Evolutionary conservation across 164 flowering plant species (phyloP).

Genomic region (Chloranthus sessilifolius): DNA sequence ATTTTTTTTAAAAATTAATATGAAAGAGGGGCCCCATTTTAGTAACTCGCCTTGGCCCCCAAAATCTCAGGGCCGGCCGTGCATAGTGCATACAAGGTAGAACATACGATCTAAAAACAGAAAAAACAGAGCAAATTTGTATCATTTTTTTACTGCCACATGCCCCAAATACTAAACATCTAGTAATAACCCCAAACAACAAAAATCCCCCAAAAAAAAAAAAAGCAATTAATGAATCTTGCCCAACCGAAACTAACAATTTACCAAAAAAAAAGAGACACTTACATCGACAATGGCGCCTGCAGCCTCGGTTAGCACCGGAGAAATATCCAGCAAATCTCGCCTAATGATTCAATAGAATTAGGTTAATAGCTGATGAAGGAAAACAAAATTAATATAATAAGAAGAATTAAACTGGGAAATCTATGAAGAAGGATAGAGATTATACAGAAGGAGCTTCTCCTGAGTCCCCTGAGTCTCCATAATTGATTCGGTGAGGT

Average conservation of each 20-base stretch:
- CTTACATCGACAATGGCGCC: slow-evolving; percentile 94
- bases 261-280: neutral
- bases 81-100: too few relatives aligned
- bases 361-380: neutral
- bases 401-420: neutral
- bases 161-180: too few relatives aligned
- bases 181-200: too few relatives aligned
- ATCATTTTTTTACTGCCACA: too few relatives aligned
- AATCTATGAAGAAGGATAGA: neutral
- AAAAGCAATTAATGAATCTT: neutral
- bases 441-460: slow-evolving; percentile 80
- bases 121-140: too few relatives aligned
- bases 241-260: neutral
- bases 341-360: slow-evolving; percentile 33
- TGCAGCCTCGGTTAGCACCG: slow-evolving; percentile 81
- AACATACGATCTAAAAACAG: too few relatives aligned
- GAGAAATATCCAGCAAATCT: slow-evolving; percentile 90
- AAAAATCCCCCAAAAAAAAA: too few relatives aligned
- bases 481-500: slow-evolving; percentile 61
- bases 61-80: too few relatives aligned
- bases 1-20: too few relatives aligned
- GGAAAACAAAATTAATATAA: neutral
- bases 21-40: too few relatives aligned
- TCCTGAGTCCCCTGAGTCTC: slow-evolving; percentile 46
- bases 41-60: too few relatives aligned